Base-by-base conservation (phyloP, 495 filamentous ascomycete species). In the Platismatia glauca region DNA sequence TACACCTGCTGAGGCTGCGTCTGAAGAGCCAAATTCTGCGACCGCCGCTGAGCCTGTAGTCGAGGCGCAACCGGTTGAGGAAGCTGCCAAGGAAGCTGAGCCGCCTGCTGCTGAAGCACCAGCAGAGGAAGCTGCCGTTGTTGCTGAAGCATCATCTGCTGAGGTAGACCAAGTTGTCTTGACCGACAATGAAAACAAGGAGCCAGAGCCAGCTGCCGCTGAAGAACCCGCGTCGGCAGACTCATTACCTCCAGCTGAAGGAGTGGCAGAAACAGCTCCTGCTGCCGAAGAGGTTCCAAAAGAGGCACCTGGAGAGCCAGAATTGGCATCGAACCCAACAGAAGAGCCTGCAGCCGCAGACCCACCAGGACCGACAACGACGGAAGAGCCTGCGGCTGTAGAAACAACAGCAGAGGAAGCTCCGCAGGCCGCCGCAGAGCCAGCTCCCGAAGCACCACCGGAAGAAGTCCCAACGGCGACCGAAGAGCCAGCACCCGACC, bases 51-150 rank as follows among this genome's bases (percentile, higher is more conserved):
- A 57, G 34, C 38, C 60, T 41, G n/a, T 29, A 31, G 9, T 16
- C 22, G 64, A 57, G 39, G 57, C 55, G 12, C n/a, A 29, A 46
- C 43, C 64, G 0, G 24, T 33, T 15, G 60, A 55, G 34, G 58
- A 53, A n/a, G 38, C 71, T 27, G 76, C 77, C 13, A 77, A 74
- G 57, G 80, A 72, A 64, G 78, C 77, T 55, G 76, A 79, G 57
- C 66, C 70, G 29, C 61, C 64, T 7, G 59, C 60, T 13, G 55
- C 43, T 7, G 57, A 67, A n/a, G 66, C 69, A 8, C 48, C 69
- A 24, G 59, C 68, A 27, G 41, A 37, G 15, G 41, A 61, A 48
- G 39, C 52, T 27, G 46, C 52, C n/a, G 60, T 34, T 5, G 39
- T 43, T 34, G 18, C 50, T 31, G 60, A 55, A 62, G 52, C 22